Evolutionary conservation across 495 filamentous ascomycete genomes (phyloP).

Genomic region (Penicillium malachiteum): DNA sequence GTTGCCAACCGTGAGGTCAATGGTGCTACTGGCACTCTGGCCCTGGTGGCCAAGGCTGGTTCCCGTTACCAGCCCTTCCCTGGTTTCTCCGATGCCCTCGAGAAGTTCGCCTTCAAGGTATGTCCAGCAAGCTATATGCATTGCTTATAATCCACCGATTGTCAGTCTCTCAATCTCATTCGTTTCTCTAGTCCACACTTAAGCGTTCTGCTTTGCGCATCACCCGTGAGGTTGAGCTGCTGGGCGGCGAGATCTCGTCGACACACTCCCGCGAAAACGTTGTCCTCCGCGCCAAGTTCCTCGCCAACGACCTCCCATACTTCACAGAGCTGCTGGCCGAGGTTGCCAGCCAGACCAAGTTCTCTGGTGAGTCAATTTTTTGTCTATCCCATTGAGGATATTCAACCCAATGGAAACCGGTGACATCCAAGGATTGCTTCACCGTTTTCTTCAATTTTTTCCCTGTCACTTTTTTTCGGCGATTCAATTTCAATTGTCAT

Average conservation of each 20-base stretch:
- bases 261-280: conserved; percentile 91
- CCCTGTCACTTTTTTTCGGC: no score
- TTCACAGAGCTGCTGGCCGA: conserved; percentile 94
- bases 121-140: conserved; percentile 24
- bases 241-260: conserved; percentile 80
- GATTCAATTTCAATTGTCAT: neutral
- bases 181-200: conserved; percentile 65
- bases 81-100: conserved; percentile 83
- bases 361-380: conserved; percentile 58
- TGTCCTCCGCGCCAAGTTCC: conserved; percentile 87
- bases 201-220: conserved; percentile 88
- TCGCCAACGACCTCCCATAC: conserved; percentile 93
- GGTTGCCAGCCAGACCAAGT: conserved; percentile 84
- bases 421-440: no score
- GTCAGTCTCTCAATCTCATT: conserved; percentile 5
- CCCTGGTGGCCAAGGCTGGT: conserved; percentile 88
- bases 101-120: conserved; percentile 96
- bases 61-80: conserved; percentile 87
- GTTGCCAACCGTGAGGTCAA: conserved; percentile 82
- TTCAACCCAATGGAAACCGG: neutral
- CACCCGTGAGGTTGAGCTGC: conserved; percentile 88
- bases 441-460: no score
- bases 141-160: conserved; percentile 20
- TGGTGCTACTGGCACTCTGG: conserved; percentile 85
- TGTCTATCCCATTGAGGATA: neutral